phyloP scores from a whole-genome alignment of 1,284 basidiomycete genomes.

The Neolentinus lepideus region DNA sequence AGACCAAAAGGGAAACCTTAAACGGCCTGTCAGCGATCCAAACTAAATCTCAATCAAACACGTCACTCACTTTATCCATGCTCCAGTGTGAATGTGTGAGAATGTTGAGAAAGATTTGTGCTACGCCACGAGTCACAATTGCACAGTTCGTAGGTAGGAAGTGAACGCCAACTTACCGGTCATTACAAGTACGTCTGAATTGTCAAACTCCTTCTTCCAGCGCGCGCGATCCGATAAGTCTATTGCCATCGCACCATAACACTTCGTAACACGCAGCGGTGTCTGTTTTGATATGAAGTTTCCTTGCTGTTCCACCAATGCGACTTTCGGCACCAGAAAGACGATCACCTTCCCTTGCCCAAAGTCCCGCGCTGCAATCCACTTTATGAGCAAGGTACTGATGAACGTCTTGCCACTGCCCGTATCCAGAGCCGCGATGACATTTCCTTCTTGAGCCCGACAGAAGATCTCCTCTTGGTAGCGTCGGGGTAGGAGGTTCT shows the following conservation, averaged over 20 bases:
- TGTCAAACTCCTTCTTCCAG: conserved; percentile 59
- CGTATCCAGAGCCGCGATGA: conserved; percentile 74
- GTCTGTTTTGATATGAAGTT: conserved; percentile 61
- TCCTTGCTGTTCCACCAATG: conserved; percentile 77
- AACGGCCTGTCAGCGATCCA: background rate
- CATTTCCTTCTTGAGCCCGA: conserved; percentile 62
- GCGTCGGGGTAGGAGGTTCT: conserved; percentile 36
- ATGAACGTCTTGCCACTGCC: conserved; percentile 83
- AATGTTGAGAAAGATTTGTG: conserved; percentile 75
- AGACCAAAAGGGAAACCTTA: conserved; percentile 69
- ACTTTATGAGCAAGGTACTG: conserved; percentile 70
- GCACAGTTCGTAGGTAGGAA: background rate
- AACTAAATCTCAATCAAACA: background rate
- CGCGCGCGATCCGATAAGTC: conserved; percentile 57
- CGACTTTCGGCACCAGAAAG: conserved; percentile 78
- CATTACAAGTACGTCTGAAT: conserved; percentile 74
- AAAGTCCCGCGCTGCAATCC: conserved; percentile 47
- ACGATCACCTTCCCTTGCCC: conserved; percentile 47
- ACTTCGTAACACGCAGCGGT: conserved; percentile 54
- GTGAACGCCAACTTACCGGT: conserved; percentile 42
- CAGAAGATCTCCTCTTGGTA: conserved; percentile 73
- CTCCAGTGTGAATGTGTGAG: conserved; percentile 75
- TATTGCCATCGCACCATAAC: conserved; percentile 62
- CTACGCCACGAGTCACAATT: conserved; percentile 26
- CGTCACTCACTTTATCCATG: conserved; percentile 43